Percentiles rank a stretch among this genome's conserved stretches.
phyloP scores from a whole-genome alignment of 2,329 filamentous ascomycete species.

The Diaporthe destruens region DNA sequence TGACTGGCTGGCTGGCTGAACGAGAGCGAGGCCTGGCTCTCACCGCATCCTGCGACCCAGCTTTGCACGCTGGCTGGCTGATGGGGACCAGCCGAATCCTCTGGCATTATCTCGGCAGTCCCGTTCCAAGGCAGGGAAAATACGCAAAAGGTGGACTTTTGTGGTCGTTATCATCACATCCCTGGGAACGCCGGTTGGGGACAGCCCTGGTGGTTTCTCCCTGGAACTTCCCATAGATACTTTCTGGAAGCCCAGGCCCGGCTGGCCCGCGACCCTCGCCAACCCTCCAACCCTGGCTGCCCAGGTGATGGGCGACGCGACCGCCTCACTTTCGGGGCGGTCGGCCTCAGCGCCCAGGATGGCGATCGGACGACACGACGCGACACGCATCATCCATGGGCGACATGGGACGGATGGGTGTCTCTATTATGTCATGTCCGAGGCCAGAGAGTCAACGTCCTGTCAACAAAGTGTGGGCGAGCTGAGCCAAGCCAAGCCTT shows the following conservation, averaged over 20 bases:
- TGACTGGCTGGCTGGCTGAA: too few relatives aligned
- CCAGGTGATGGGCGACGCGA: conserved; percentile 5
- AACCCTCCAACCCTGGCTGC: conserved; percentile 29
- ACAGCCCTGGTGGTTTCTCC: background rate
- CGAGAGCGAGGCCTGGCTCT: conserved; percentile 6
- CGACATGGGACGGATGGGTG: background rate
- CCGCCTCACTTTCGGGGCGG: conserved; percentile 28
- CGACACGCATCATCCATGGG: background rate
- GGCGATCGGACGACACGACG: background rate
- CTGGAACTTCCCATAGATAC: too few relatives aligned
- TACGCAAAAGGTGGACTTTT: background rate
- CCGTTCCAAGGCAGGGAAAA: background rate
- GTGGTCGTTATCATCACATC: background rate
- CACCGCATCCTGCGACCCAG: conserved; percentile 22
- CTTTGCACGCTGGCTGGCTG: conserved; percentile 8
- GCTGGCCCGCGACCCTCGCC: conserved; percentile 18
- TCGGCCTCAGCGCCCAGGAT: conserved; percentile 20
- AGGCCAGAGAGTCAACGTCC: background rate
- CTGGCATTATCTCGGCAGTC: conserved; percentile 17
- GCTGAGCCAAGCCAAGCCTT: conserved; percentile 1
- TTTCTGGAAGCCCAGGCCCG: conserved; percentile 31
- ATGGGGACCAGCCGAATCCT: background rate
- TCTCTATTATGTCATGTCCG: background rate
- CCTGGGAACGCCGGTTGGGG: conserved; percentile 10
- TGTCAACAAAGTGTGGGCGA: conserved; percentile 11